Evolutionary conservation across 2,329 filamentous ascomycete species (phyloP), one percentile per base, ranked within the genome.

Genomic region (Aaosphaeria arxii): DNA sequence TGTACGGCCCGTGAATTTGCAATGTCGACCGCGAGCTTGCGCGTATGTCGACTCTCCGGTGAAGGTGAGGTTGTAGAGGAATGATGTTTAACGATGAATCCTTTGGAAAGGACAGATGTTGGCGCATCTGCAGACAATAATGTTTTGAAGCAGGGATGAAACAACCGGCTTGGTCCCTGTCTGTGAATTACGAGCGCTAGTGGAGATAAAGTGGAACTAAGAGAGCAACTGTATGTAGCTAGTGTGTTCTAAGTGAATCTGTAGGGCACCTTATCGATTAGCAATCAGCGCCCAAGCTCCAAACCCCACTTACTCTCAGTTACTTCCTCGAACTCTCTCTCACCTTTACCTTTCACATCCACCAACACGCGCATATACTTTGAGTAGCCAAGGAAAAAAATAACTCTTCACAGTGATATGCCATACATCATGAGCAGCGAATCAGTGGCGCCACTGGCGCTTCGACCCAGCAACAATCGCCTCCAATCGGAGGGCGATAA

Each of bases 111-210:
- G 63, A 63, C 62, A 66, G 59, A 52, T 65, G 59, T 60, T 62
- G 58, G 54, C 54, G 54, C 36, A 36, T 32, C 39, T 29, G 51
- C 45, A 54, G 54, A 49, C 48, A 48, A 50, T 47, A 40, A n/a
- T 48, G 57, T 54, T 60, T 62, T 58, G 53, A 56, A 51, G 63
- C 63, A 61, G 57, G 56, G 58, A 51, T 67, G 65, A 69, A 70
- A 70, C 66, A 55, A 55, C 52, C 59, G 60, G 38, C 44, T 39
- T 46, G 36, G 9, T 6, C 51, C 39, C 50, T 58, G 55, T 24
- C 17, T 24, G 17, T 24, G 17, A 24, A 24, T 24, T 24, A 24
- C 17, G 17, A 24, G 17, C 17, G 17, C 17, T 24, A 24, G 17
- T 3, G 17, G 17, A 24, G 17, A 24, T 24, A 24, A 2, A 24